These are phyloP conservation scores for Ramaria sp. DNA, from an alignment of 768 basidiomycete species.

Conservation along the genomic window DNA sequence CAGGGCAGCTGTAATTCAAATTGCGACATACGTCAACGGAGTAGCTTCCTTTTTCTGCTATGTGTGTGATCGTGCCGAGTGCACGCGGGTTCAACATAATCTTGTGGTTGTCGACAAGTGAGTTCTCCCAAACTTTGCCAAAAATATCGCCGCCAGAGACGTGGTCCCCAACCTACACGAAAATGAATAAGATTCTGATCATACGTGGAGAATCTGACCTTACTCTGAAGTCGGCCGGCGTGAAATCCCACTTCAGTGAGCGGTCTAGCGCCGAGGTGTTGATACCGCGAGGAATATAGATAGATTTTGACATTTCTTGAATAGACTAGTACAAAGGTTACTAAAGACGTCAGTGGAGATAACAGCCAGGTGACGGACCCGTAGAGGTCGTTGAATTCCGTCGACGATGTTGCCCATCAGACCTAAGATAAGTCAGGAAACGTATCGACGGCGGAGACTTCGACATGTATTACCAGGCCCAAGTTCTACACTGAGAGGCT, in stretches of 20 bases:
- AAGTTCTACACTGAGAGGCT: constrained; percentile 94
- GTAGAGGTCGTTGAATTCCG: constrained; percentile 87
- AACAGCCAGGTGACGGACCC: constrained; percentile 38
- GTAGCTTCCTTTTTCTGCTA: constrained; percentile 93
- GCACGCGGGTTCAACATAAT: constrained; percentile 92
- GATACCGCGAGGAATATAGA: constrained; percentile 98
- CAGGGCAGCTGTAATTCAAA: neutral
- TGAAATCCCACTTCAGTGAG: constrained; percentile 89
- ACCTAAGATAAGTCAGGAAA: constrained; percentile 36
- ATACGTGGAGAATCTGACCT: constrained; percentile 7
- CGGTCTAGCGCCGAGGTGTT: constrained; percentile 94
- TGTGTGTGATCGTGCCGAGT: constrained; percentile 86
- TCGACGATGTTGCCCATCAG: constrained; percentile 99
- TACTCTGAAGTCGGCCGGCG: constrained; percentile 70
- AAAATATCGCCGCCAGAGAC: constrained; percentile 96
- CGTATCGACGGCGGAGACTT: neutral
- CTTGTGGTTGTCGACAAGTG: constrained; percentile 92
- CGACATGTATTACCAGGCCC: constrained; percentile 62
- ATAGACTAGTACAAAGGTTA: constrained; percentile 51
- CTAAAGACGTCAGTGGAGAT: constrained; percentile 1
- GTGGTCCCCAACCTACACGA: constrained; percentile 79
- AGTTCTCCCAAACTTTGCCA: constrained; percentile 93
- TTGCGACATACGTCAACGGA: constrained; percentile 61
- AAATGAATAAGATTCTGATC: constrained; percentile 4
- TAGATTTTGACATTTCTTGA: constrained; percentile 95